Percentiles rank a stretch among this genome's conserved stretches.
phyloP scores from a whole-genome alignment of 495 filamentous ascomycete genomes.

The Immersiella caudata region DNA sequence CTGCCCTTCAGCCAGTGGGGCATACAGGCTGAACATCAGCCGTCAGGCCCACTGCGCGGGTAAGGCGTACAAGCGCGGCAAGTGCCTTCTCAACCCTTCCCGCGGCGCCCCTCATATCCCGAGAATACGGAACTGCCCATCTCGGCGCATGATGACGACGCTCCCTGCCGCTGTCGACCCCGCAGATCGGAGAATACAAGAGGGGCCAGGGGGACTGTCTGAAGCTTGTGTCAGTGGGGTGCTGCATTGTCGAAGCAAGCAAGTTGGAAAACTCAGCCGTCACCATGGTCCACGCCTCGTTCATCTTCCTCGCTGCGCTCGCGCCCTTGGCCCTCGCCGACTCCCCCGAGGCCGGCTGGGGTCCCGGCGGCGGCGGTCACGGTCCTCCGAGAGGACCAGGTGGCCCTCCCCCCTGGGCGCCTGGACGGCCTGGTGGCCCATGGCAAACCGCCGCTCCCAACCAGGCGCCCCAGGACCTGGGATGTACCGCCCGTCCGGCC shows the following conservation, averaged over 20 bases:
- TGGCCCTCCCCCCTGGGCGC: background rate
- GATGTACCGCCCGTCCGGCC: background rate
- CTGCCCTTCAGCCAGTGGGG: background rate
- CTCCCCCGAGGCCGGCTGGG: background rate
- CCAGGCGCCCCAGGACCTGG: background rate
- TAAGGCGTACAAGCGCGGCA: constrained; percentile 5
- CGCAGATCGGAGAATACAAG: background rate
- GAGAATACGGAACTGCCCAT: background rate
- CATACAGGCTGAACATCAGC: constrained; percentile 3
- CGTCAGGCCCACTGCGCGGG: background rate
- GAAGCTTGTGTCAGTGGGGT: background rate
- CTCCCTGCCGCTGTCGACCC: background rate
- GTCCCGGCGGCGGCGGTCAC: background rate
- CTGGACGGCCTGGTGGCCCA: background rate
- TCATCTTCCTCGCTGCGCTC: background rate
- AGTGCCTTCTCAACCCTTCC: background rate
- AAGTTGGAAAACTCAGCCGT: background rate
- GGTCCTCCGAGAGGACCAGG: background rate
- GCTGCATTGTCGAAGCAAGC: background rate
- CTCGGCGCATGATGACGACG: constrained; percentile 9
- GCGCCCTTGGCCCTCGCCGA: background rate
- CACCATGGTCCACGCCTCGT: background rate
- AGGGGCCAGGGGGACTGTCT: background rate
- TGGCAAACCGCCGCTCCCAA: background rate
- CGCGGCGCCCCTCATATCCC: background rate